phyloP scores from a whole-genome alignment of 768 basidiomycete species.

The Suillus luteus region DNA sequence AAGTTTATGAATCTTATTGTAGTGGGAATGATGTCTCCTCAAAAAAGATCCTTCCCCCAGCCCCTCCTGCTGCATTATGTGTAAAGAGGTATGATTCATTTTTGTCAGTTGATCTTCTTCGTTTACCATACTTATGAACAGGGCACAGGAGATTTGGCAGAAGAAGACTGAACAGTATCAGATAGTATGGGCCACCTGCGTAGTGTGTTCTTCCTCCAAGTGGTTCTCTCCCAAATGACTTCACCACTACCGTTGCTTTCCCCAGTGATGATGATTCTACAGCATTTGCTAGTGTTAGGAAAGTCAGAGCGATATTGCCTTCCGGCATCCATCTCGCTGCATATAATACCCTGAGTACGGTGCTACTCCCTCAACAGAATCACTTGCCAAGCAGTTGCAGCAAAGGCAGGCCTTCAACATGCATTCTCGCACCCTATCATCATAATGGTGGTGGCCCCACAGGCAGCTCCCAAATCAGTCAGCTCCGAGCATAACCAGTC shows the following conservation, averaged over 20 bases:
- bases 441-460: conserved; percentile 63
- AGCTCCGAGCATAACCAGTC: conserved; percentile 67
- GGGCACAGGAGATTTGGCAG: conserved; percentile 83
- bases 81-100: conserved; percentile 69
- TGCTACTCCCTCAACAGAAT: conserved; percentile 50
- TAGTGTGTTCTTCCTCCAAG: conserved; percentile 66
- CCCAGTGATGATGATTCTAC: conserved; percentile 47
- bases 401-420: conserved; percentile 39
- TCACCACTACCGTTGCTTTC: conserved; percentile 51
- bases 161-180: conserved; percentile 61
- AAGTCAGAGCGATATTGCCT: conserved; percentile 96
- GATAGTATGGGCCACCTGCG: conserved; percentile 77
- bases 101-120: conserved; percentile 15
- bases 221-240: conserved; percentile 74
- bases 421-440: conserved; percentile 57
- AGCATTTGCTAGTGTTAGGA: conserved; percentile 65
- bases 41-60: conserved; percentile 89
- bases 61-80: conserved; percentile 77
- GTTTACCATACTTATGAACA: conserved; percentile 33
- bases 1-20: too few species aligned
- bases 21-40: conserved; percentile 51
- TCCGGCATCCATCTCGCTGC: conserved; percentile 87
- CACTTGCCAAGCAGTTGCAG: conserved; percentile 48
- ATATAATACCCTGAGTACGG: conserved; percentile 52
- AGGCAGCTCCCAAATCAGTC: conserved; percentile 35